Conservation (phyloP, 2,329 filamentous ascomycete genomes). For the Scytalidium lignicola region DNA sequence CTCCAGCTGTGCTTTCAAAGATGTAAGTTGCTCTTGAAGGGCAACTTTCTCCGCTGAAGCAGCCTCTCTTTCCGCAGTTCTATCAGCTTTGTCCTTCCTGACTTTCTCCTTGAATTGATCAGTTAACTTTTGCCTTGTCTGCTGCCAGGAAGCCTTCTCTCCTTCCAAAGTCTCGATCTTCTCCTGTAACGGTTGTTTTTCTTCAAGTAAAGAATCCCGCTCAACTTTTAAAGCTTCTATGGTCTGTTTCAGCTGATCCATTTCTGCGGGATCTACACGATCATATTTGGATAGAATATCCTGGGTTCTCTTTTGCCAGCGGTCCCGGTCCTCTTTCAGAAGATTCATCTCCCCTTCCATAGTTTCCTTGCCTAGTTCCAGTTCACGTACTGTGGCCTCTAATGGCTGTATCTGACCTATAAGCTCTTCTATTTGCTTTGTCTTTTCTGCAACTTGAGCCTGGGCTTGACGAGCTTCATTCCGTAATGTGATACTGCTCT, state of each 20-base stretch:
- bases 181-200: constrained; percentile 42
- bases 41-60: constrained; percentile 38
- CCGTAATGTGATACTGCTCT: constrained; percentile 87
- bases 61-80: constrained; percentile 36
- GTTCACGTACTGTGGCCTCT: constrained; percentile 71
- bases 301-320: constrained; percentile 93
- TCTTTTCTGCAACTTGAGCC: constrained; percentile 69
- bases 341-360: constrained; percentile 72
- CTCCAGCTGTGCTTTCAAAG: constrained; percentile 44
- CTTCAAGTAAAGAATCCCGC: constrained; percentile 42
- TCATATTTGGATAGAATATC: constrained; percentile 96
- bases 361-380: constrained; percentile 74
- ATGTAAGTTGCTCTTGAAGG: constrained; percentile 25
- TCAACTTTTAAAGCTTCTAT: constrained; percentile 63
- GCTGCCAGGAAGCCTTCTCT: constrained; percentile 49
- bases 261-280: constrained; percentile 86
- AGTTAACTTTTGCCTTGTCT: constrained; percentile 47
- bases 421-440: constrained; percentile 68
- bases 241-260: constrained; percentile 81
- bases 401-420: constrained; percentile 74
- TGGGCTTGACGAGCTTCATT: constrained; percentile 80
- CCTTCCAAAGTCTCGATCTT: constrained; percentile 49
- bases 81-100: constrained; percentile 48
- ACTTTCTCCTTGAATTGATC: constrained; percentile 61
- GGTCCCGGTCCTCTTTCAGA: constrained; percentile 84